These are phyloP conservation scores for Aspergillus sp. DNA, from an alignment of 2,329 filamentous ascomycete species.

Conservation along the genomic window DNA sequence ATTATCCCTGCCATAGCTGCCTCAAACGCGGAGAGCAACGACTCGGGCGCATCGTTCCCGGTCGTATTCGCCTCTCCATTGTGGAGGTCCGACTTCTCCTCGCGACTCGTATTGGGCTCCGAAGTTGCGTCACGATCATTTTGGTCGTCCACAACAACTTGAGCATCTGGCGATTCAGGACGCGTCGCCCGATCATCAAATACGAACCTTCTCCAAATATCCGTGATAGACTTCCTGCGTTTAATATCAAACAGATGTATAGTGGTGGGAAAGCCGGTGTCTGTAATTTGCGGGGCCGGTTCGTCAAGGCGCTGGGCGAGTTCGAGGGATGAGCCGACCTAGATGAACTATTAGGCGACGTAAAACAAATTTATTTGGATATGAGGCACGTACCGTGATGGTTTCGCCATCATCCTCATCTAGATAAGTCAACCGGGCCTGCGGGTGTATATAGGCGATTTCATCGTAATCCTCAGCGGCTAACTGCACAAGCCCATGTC, in stretches of 20 bases:
- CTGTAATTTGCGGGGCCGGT: slow-evolving; percentile 21
- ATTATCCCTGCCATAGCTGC: slow-evolving; percentile 40
- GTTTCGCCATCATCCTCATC: slow-evolving; percentile 49
- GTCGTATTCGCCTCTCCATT: slow-evolving; percentile 12
- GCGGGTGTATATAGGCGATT: slow-evolving; percentile 41
- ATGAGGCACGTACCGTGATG: slow-evolving; percentile 41
- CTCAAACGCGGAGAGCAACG: slow-evolving; percentile 42
- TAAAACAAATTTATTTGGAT: neutral
- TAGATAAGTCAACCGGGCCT: slow-evolving; percentile 44
- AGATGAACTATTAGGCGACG: slow-evolving; percentile 16
- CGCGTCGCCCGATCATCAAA: slow-evolving; percentile 1
- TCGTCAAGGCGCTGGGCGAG: slow-evolving; percentile 49
- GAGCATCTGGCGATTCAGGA: neutral
- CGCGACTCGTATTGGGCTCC: neutral
- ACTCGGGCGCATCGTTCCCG: slow-evolving; percentile 23
- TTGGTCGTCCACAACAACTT: neutral
- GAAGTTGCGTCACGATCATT: neutral
- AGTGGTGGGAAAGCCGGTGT: slow-evolving; percentile 19
- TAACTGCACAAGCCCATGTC: slow-evolving; percentile 40
- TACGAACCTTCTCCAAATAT: slow-evolving; percentile 40
- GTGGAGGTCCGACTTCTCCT: slow-evolving; percentile 11
- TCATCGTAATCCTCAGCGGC: slow-evolving; percentile 45
- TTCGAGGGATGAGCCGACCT: slow-evolving; percentile 50
- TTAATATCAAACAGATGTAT: slow-evolving; percentile 51
- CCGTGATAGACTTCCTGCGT: slow-evolving; percentile 39